Base-by-base conservation (phyloP, 148 eudicot genomes). In the Persicaria maculosa region DNA sequence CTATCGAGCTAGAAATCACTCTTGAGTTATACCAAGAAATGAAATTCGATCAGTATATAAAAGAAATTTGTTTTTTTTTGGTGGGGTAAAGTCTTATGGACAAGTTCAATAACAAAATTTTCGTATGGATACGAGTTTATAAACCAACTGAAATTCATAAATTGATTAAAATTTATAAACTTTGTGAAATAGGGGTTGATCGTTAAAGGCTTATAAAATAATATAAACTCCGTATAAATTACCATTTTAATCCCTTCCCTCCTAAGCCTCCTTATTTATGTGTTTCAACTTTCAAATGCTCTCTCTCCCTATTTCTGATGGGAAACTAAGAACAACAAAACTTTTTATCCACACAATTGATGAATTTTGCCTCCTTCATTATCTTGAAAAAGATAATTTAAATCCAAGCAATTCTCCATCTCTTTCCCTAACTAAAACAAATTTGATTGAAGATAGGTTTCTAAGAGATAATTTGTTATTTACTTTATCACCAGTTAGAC, bases 401-500 rank as follows among this genome's bases (percentile, higher is more conserved):
- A 45, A 74, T 40, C 57, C 44, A 69, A 65, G 52, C 44, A 68
- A 68, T 57, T 57, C 74, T 68, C 70, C 6, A 2, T 52, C 16
- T 52, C 57, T 14, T 16, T 52, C 15, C 57, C 17, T 52, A 52
- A 52, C 4, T 52, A 5, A 14, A 52, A 52, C 16, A 14, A 54
- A 43, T 20, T 55, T n/a, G 6, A 1, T 31, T n/a, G 7, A 4
- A 52, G 5, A 15, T 4, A 15, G n/a, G n/a, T 52, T 15, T 52
- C 5, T 52, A 15, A 2, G n/a, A 52, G 4, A 52, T 52, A n/a
- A 4, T 14, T 52, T 11, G 68, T 62, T 22, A 40, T 62, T 12
- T 22, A 31, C 5, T 36, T 6, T 22, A 17, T 52, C 9, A 62
- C 9, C 11, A 7, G 11, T 62, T 62, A 20, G 36, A 19, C 1